Conservation (phyloP, 2,329 filamentous ascomycete species). For the Aspergillus pseudoglaucus region DNA sequence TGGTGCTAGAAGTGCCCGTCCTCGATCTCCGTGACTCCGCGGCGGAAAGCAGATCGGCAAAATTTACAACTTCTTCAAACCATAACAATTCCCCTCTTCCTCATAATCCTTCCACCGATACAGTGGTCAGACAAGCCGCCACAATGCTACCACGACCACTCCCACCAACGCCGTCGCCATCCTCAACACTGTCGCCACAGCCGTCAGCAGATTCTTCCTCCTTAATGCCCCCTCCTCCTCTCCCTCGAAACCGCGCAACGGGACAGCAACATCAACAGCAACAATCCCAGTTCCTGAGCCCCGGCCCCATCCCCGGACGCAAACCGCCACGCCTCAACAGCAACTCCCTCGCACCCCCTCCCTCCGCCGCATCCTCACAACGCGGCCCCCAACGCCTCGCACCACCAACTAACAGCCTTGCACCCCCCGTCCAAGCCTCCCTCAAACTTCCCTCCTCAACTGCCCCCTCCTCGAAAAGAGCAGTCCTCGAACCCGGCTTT, state of each 20-base stretch:
- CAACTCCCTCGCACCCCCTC: slow-evolving; percentile 34
- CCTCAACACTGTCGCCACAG: background rate
- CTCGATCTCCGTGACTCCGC: slow-evolving; percentile 24
- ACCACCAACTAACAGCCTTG: slow-evolving; percentile 35
- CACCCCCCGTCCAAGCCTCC: slow-evolving; percentile 27
- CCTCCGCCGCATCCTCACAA: slow-evolving; percentile 39
- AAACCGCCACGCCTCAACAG: slow-evolving; percentile 25
- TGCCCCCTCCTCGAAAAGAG: slow-evolving; percentile 14
- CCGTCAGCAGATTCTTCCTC: slow-evolving; percentile 10
- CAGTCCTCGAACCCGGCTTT: slow-evolving; percentile 74
- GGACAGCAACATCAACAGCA: slow-evolving; percentile 13
- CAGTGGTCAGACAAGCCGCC: background rate
- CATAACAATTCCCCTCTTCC: background rate
- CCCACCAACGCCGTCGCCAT: slow-evolving; percentile 3
- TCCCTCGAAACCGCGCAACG: slow-evolving; percentile 21
- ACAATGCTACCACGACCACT: slow-evolving; percentile 10
- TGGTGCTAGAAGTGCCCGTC: slow-evolving; percentile 24
- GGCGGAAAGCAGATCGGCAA: slow-evolving; percentile 5
- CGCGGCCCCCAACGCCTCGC: slow-evolving; percentile 28
- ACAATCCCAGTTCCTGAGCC: slow-evolving; percentile 8
- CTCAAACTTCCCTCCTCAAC: slow-evolving; percentile 40
- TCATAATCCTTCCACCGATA: slow-evolving; percentile 4
- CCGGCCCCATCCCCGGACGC: slow-evolving; percentile 8
- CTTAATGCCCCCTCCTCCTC: slow-evolving; percentile 30
- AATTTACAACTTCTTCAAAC: slow-evolving; percentile 3